phyloP scores from a whole-genome alignment of 108 stramenopile genomes.

The Pseudonitzschia multiseries region DNA sequence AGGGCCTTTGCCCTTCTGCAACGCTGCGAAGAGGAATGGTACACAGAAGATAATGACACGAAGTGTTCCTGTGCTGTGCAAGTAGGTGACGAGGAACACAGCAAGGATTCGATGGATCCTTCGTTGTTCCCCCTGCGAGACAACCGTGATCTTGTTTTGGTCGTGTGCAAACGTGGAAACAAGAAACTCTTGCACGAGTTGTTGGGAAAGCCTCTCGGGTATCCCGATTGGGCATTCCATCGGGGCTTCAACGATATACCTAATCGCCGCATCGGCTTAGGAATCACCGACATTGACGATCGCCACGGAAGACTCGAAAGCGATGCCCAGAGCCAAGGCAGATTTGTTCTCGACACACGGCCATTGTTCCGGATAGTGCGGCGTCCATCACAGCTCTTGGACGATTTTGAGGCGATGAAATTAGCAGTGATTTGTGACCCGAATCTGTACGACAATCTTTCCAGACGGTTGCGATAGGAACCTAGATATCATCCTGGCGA shows the following conservation, averaged over 20 bases:
- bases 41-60: too few relatives aligned
- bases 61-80: too few relatives aligned
- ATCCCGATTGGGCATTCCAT: background rate
- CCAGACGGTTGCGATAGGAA: conserved; percentile 10
- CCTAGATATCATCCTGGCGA: conserved; percentile 27
- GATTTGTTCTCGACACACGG: too few relatives aligned
- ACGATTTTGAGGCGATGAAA: conserved; percentile 36
- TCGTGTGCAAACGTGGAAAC: conserved; percentile 12
- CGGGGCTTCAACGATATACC: background rate
- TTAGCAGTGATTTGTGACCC: conserved; percentile 19
- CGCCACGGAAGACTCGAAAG: background rate
- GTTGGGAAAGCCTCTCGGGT: background rate
- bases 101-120: conserved; percentile 5
- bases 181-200: conserved; percentile 14
- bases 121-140: background rate
- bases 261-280: background rate
- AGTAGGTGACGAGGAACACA: background rate
- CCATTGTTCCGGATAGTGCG: too few relatives aligned
- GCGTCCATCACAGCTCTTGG: background rate
- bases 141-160: conserved; percentile 20
- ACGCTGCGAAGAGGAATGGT: too few relatives aligned
- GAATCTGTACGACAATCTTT: conserved; percentile 15
- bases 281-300: background rate
- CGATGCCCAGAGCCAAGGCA: background rate
- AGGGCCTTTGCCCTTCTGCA: conserved; percentile 15